Percentiles rank a stretch among this genome's conserved stretches.
Conservation (phyloP, 805 yeast species). For the Candida silvatica region DNA sequence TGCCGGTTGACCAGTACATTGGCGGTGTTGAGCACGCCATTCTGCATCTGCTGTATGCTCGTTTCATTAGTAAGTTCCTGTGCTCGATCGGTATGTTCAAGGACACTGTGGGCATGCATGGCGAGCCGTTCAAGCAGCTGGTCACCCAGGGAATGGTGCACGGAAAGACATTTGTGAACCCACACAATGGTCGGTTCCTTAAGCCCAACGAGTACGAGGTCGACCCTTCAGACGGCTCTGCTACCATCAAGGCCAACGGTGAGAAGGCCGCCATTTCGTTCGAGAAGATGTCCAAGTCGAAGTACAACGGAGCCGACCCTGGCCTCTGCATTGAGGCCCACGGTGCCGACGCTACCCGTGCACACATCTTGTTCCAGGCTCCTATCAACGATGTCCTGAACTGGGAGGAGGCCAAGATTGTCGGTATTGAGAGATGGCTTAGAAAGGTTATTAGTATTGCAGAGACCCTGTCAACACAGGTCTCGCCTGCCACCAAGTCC, state of each 20-base stretch:
- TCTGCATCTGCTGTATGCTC: slow-evolving; percentile 75
- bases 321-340: slow-evolving; percentile 58
- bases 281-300: slow-evolving; percentile 97
- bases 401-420: slow-evolving; percentile 87
- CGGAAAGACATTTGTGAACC: slow-evolving; percentile 74
- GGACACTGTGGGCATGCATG: slow-evolving; percentile 37
- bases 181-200: slow-evolving; percentile 63
- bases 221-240: slow-evolving; percentile 28
- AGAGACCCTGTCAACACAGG: slow-evolving; percentile 10
- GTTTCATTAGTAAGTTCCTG: slow-evolving; percentile 80
- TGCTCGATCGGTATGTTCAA: slow-evolving; percentile 61
- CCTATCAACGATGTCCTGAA: slow-evolving; percentile 73
- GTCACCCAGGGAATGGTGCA: slow-evolving; percentile 99
- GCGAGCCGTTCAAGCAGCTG: slow-evolving; percentile 76
- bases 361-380: slow-evolving; percentile 88
- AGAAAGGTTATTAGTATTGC: slow-evolving; percentile 38
- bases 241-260: slow-evolving; percentile 42
- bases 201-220: slow-evolving; percentile 67
- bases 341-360: slow-evolving; percentile 94
- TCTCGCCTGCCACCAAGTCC: neutral
- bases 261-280: slow-evolving; percentile 44
- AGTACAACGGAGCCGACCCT: slow-evolving; percentile 92
- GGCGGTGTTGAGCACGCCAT: slow-evolving; percentile 99
- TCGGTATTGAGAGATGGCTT: slow-evolving; percentile 86
- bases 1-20: slow-evolving; percentile 86